phyloP scores from a whole-genome alignment of 495 filamentous ascomycete species.

The Ramalina peruviana region DNA sequence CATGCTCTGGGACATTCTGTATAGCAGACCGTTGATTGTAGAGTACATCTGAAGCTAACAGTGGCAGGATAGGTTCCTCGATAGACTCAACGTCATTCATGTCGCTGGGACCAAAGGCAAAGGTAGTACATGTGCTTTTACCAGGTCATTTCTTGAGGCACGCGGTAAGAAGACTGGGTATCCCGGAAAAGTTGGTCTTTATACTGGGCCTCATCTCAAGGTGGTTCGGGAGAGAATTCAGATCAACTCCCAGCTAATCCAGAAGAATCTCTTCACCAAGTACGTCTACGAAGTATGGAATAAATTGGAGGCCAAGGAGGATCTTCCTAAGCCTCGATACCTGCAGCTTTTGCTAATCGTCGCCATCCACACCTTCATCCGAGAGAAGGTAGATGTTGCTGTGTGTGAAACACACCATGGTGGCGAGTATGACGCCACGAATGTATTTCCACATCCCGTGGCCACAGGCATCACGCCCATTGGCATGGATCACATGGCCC shows the following conservation, averaged over 20 bases:
- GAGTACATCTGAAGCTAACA: neutral
- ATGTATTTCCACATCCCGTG: conserved; percentile 53
- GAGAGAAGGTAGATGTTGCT: conserved; percentile 54
- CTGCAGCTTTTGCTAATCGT: conserved; percentile 56
- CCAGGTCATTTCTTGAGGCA: conserved; percentile 23
- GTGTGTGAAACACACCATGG: conserved; percentile 77
- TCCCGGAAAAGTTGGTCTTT: conserved; percentile 40
- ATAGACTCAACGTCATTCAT: conserved; percentile 30
- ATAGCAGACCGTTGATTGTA: neutral
- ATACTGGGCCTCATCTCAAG: conserved; percentile 53
- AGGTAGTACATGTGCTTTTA: conserved; percentile 36
- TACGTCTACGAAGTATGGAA: conserved; percentile 62
- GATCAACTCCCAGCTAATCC: conserved; percentile 38
- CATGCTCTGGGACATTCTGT: conserved; percentile 20
- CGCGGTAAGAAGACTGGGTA: conserved; percentile 22
- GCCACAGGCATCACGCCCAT: conserved; percentile 58
- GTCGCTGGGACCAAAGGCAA: conserved; percentile 39
- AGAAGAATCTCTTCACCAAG: conserved; percentile 35
- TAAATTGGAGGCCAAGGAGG: conserved; percentile 17
- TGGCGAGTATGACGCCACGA: conserved; percentile 74
- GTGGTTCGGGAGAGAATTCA: conserved; percentile 50
- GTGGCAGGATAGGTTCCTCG: conserved; percentile 15
- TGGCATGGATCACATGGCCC: conserved; percentile 64
- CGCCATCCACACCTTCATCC: conserved; percentile 60
- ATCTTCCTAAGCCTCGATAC: conserved; percentile 32